Evolutionary conservation across 768 basidiomycete genomes (phyloP), one percentile per base, ranked within the genome.

Genomic region (Grammothele lineata): DNA sequence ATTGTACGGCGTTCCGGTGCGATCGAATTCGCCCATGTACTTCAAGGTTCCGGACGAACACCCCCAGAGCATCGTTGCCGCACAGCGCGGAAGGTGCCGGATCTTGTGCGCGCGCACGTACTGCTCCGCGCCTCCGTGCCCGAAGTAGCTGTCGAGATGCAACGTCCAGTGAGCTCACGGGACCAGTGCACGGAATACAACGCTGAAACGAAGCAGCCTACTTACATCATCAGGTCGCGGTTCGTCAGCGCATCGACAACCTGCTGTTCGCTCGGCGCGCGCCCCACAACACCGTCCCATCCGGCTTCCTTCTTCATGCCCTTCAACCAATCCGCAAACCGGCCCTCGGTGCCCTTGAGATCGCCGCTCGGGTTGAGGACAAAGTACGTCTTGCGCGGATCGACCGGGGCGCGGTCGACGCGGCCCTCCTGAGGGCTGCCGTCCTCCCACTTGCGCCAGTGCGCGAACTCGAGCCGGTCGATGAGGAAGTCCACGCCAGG

Each of bases 1-100:
- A 56, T 92, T 85, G 63, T 89, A 84, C 0, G 96, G 92, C 12
- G 92, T 97, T 17, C 96, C 96, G 12, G 80, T 76, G 9, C 90
- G 75, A 59, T 98, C 96, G 58, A 93, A 94, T 55, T 96, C 92
- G 3, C 96, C 96, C 81, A 91, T 90, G 39, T 95, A 90, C 45
- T 78, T 76, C 52, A 99, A 65, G 1, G 78, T 68, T 9, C 95
- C 96, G 0, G 94, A 97, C 0, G 96, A 99, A 71, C 96, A 99
- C 1, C 96, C 96, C 96, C 95, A 99, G 3, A 99, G 77, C 91
- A 98, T 93, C 1, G 89, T 87, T 12, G 86, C 85, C 6, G 96
- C 94, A 62, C 96, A 98, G n/a, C 76, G 74, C 1, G 78, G 76
- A 26, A 98, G 72, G 49, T 85, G 78, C 7, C 90, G 76, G 43